These are phyloP conservation scores for Solanum tacnaense DNA, from an alignment of 257 asterid genomes.

Conservation along the genomic window DNA sequence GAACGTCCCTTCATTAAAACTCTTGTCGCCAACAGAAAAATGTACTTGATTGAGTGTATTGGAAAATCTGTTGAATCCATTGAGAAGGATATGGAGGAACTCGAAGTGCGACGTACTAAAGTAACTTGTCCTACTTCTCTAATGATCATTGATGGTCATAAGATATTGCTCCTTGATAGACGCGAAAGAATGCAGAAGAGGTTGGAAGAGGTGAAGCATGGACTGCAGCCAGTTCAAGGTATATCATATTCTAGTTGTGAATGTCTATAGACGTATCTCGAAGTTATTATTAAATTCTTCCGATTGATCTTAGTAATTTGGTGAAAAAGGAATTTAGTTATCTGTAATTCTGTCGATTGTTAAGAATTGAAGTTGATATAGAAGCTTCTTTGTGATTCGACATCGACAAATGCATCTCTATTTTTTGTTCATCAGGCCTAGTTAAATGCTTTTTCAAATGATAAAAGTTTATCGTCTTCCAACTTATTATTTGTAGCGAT, in stretches of 20 bases:
- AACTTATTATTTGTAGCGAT: background rate
- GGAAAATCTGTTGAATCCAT: background rate
- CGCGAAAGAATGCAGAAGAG: background rate
- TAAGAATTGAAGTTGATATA: background rate
- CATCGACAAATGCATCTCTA: background rate
- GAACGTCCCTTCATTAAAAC: background rate
- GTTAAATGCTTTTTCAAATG: background rate
- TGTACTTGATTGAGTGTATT: background rate
- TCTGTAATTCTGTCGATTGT: background rate
- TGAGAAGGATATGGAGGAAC: background rate
- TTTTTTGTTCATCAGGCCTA: background rate
- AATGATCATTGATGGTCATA: background rate
- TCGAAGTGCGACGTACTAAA: background rate
- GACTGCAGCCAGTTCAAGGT: background rate
- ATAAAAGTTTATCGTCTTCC: background rate
- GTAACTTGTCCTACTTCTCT: background rate
- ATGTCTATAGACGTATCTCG: background rate
- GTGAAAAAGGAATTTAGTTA: background rate
- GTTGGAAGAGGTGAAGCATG: background rate
- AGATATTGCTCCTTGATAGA: background rate
- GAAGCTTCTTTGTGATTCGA: background rate
- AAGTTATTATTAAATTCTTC: background rate
- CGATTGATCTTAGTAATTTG: background rate
- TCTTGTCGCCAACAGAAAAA: background rate
- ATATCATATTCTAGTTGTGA: background rate